Evolutionary conservation across 306 rosid species (phyloP).

Genomic region (Acmispon strigosus): DNA sequence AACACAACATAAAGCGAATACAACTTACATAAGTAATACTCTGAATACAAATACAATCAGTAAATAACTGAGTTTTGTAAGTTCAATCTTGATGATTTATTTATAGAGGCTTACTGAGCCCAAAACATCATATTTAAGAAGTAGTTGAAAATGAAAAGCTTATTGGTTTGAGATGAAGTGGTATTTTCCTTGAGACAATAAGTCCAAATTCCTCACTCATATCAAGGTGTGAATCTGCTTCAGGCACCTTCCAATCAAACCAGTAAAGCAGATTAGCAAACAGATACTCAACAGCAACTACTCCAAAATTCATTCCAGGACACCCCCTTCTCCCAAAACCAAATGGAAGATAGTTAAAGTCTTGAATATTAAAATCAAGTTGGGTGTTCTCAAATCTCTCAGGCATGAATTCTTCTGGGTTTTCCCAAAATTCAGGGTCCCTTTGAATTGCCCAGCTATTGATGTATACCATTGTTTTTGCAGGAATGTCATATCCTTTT

Average conservation of each 20-base stretch:
- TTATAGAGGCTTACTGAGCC: too few relatives aligned
- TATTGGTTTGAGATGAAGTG: conserved; percentile 19
- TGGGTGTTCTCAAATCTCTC: conserved; percentile 22
- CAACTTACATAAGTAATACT: too few relatives aligned
- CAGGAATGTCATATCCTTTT: conserved; percentile 34
- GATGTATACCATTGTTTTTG: conserved; percentile 25
- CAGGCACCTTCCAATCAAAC: conserved; percentile 24
- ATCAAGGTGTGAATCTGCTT: neutral
- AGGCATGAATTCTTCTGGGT: conserved; percentile 16
- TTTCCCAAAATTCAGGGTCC: conserved; percentile 21
- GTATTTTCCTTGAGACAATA: conserved; percentile 7
- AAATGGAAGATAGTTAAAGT: conserved; percentile 11
- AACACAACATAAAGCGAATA: too few relatives aligned
- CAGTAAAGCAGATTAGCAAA: conserved; percentile 36
- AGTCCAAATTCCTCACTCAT: conserved; percentile 7
- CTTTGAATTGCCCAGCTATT: conserved; percentile 49
- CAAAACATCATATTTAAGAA: neutral
- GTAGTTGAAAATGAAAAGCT: neutral
- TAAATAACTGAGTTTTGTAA: too few relatives aligned
- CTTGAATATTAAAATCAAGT: conserved; percentile 1
- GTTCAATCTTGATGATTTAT: too few relatives aligned
- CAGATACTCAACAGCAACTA: conserved; percentile 5
- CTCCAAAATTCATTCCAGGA: conserved; percentile 24
- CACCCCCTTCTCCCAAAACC: conserved; percentile 30
- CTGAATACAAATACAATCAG: too few relatives aligned